Base-by-base conservation (phyloP, 1,139 yeast species). In the Saccharomyces hybrid region DNA sequence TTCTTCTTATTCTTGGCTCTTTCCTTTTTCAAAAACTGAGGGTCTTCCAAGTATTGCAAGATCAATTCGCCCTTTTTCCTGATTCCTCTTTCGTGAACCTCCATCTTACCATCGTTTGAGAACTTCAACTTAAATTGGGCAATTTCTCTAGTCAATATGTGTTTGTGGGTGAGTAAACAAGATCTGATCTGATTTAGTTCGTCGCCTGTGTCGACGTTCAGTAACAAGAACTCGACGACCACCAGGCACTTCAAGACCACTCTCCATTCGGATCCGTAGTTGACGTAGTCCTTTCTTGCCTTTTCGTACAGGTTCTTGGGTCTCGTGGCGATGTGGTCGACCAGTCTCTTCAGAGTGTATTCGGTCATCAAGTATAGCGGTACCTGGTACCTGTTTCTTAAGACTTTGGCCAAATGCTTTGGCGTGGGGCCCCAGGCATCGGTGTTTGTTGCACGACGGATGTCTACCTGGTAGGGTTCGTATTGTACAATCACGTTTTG, bases 371-470 rank as follows among this genome's bases (percentile, higher is more conserved):
- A 47, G 53, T 66, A 69, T 56, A 69, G 54, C 2, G 72, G 70
- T 3, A 68, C 70, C 54, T 66, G 69, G 49, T 61, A 62, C 53
- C 69, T 60, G 54, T 69, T 65, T 49, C 71, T 60, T 50, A 62
- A 27, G n/a, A 72, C 70, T 51, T 72, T 72, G 31, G 65, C 64
- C 57, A 74, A 59, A 57, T 76, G 77, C 49, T 70, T 67, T 7
- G 73, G 67, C 0, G 78, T 73, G 7, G 79, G 79, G 3, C 79
- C 79, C 79, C 79, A 76, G 2, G 74, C 60, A 58, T 76, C 79
- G 5, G 78, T 76, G 52, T 75, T 76, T 11, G 79, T 76, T 4
- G 78, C 75, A 53, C 73, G 72, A 53, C 79, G 64, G 5, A 75
- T 67, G 50, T 70, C 69, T 14, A 73, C 68, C 55, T 69, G 73